phyloP scores from a whole-genome alignment of 139 green algal species.

The Asterochloris sp. region DNA sequence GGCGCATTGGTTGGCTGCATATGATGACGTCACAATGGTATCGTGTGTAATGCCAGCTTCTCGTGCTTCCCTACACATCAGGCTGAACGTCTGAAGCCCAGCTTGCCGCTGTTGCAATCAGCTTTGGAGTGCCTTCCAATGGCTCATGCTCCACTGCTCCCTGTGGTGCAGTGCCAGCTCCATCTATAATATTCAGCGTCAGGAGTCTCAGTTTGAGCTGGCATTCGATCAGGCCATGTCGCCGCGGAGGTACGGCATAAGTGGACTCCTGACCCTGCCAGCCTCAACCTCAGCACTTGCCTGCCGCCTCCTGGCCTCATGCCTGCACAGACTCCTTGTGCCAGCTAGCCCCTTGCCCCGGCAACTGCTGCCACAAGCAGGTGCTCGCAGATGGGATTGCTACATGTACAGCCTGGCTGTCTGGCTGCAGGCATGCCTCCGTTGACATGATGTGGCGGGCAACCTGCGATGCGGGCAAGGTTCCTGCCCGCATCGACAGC shows the following conservation, averaged over 20 bases:
- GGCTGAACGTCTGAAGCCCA: too few relatives aligned
- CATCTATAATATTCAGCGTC: background rate
- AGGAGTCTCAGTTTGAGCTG: slow-evolving; percentile 17
- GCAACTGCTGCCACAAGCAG: background rate
- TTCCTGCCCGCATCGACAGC: too few relatives aligned
- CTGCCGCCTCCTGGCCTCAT: background rate
- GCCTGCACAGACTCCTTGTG: background rate
- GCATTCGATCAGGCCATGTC: slow-evolving; percentile 7
- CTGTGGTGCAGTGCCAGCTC: too few relatives aligned
- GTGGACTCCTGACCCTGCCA: background rate
- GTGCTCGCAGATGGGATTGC: too few relatives aligned
- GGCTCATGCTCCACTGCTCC: too few relatives aligned
- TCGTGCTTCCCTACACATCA: too few relatives aligned
- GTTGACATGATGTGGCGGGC: slow-evolving; percentile 11
- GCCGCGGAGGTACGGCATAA: background rate
- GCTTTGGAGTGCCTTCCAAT: too few relatives aligned
- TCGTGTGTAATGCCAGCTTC: too few relatives aligned
- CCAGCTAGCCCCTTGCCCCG: background rate
- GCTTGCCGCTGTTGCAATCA: too few relatives aligned
- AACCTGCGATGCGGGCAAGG: too few relatives aligned
- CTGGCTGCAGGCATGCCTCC: slow-evolving; percentile 4
- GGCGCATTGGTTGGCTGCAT: too few relatives aligned
- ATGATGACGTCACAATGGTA: too few relatives aligned
- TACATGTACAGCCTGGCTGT: background rate
- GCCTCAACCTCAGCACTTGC: background rate